Evolutionary conservation across 306 rosid genomes (phyloP), one percentile per base, ranked within the genome.

Genomic region (Ammopiptanthus mongolicus): DNA sequence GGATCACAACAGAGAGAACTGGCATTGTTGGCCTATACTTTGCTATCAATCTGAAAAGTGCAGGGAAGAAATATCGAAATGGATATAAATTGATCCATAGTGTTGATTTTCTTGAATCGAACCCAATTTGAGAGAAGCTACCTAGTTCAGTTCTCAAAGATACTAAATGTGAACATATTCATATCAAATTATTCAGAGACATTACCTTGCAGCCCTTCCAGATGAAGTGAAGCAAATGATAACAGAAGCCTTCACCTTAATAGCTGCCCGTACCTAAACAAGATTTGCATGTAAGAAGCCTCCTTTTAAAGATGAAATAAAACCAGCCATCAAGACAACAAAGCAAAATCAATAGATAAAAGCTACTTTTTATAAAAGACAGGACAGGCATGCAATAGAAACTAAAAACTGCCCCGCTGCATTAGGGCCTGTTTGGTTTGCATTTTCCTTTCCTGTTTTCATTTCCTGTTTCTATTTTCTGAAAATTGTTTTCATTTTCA

Each of bases 201-300:
- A 36, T 19, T 84, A 95, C 99, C 99, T 92, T 60, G 99, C 99
- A 64, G 99, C 97, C 84, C 98, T 84, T 86, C 99, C 99, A 42
- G 98, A 90, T 42, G 99, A 90, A 69, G 99, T 96, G 80, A 96
- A 96, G 88, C 99, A 96, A 78, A 96, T 96, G 65, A 96, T 92
- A 73, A 84, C 90, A 18, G 98, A 96, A 70, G 99, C 99, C 83
- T 92, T 96, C 93, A 96, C 98, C 91, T 96, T 96, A 78, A 96
- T 92, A 75, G 98, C 99, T 39, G 99, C 98, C 44, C 99, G 88
- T 47, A 96, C 99, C 99, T 96, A 80, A 48, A 83, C 66, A 80
- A 55, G 14, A 69, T 69, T 46, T 55, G 6, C 18, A 14, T 44
- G 65, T 73, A 37, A 72, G 86, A 55, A 74, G 22, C 34, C 60